These are phyloP conservation scores for Penicillium sp. DNA, from an alignment of 2,329 filamentous ascomycete genomes.

Conservation along the genomic window DNA sequence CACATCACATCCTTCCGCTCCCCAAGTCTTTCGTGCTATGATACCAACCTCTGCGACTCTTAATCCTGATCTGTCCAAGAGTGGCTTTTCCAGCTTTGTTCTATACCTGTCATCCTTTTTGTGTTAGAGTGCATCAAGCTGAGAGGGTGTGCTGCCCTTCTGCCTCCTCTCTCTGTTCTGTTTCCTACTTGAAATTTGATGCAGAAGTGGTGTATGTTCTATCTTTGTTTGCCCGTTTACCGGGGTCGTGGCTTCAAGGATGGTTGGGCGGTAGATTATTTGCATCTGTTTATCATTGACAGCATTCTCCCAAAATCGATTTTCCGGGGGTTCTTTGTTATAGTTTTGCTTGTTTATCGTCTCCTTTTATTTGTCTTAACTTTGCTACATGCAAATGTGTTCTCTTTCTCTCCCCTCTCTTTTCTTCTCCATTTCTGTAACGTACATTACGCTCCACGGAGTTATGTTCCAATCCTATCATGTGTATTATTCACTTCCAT, in stretches of 20 bases:
- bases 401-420: not conserved
- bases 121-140: constrained; percentile 23
- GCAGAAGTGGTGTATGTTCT: constrained; percentile 4
- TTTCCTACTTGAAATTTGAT: constrained; percentile 14
- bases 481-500: not conserved
- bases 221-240: constrained; percentile 9
- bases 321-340: constrained; percentile 16
- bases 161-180: constrained; percentile 6
- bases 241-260: constrained; percentile 12
- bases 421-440: constrained; percentile 2
- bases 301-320: constrained; percentile 21
- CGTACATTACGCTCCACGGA: constrained; percentile 20
- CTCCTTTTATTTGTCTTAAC: constrained; percentile 14
- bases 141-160: constrained; percentile 10
- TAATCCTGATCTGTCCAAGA: constrained; percentile 30
- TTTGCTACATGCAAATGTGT: constrained; percentile 8
- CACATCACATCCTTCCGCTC: constrained; percentile 4
- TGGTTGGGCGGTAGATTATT: constrained; percentile 15
- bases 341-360: constrained; percentile 18
- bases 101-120: constrained; percentile 20
- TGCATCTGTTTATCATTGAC: constrained; percentile 9
- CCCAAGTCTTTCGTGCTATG: constrained; percentile 33
- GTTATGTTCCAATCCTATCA: constrained; percentile 7
- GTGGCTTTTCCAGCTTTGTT: constrained; percentile 27
- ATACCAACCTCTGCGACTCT: constrained; percentile 37